Percentiles rank a stretch among this genome's conserved stretches.
phyloP scores from a whole-genome alignment of 768 basidiomycete species.

The Hydnum rufescens region DNA sequence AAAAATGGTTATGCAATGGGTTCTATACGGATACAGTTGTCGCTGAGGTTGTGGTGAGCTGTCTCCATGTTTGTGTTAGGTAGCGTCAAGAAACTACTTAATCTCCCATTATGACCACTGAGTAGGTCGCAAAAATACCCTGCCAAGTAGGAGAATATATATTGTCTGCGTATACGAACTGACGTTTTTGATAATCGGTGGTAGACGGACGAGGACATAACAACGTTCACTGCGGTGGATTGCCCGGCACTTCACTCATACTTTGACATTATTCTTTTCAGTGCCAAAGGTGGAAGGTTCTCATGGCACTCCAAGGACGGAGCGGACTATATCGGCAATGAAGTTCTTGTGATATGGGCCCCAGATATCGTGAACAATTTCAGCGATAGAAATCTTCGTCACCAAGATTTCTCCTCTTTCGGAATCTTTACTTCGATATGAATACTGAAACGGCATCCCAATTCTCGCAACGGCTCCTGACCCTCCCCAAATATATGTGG shows the following conservation, averaged over 20 bases:
- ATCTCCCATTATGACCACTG: neutral
- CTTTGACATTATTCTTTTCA: slow-evolving; percentile 14
- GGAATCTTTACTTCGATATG: no score
- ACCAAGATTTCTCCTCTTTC: no score
- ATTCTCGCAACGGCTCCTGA: no score
- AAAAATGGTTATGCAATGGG: neutral
- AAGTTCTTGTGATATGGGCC: slow-evolving; percentile 30
- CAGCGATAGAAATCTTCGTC: no score
- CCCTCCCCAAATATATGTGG: no score
- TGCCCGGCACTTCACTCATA: neutral
- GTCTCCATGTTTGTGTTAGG: neutral
- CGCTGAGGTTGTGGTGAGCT: neutral
- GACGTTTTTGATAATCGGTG: neutral
- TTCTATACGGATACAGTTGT: neutral
- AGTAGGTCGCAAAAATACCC: slow-evolving; percentile 1
- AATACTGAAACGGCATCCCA: no score
- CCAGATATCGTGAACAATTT: slow-evolving; percentile 35
- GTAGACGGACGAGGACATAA: neutral
- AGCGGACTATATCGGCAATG: slow-evolving; percentile 50
- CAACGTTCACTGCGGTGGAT: slow-evolving; percentile 3
- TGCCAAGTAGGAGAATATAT: slow-evolving; percentile 1
- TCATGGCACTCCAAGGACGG: slow-evolving; percentile 33
- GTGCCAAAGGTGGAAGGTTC: slow-evolving; percentile 23
- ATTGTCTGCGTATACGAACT: neutral
- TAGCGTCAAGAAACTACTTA: neutral